These are phyloP conservation scores for Drosera capensis DNA, from an alignment of 148 eudicot species.

Conservation along the genomic window DNA sequence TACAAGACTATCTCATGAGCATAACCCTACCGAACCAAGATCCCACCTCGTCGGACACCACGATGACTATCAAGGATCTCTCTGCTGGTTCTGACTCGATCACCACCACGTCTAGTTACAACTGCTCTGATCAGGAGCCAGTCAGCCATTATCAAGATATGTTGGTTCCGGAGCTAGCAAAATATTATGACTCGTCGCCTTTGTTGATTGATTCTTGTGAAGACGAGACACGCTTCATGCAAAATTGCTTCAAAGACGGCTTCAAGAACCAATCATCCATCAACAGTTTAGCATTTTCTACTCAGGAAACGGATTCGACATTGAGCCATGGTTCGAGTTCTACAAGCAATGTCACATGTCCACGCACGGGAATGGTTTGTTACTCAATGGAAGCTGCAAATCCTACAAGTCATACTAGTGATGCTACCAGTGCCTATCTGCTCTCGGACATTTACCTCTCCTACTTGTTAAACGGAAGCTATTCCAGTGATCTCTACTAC, in stretches of 20 bases:
- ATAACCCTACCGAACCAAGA: constrained; percentile 2
- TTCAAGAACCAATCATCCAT: not conserved
- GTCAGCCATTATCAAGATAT: constrained; percentile 1
- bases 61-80: not conserved
- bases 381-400: not conserved
- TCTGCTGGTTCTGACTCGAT: not conserved
- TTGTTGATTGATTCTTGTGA: constrained; percentile 13
- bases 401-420: not conserved
- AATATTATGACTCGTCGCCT: constrained; percentile 15
- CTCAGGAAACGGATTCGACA: not conserved
- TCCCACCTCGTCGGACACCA: not conserved
- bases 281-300: not conserved
- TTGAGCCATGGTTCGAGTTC: not conserved
- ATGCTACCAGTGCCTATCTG: constrained; percentile 2
- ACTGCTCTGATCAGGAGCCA: constrained; percentile 8
- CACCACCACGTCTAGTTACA: constrained; percentile 7
- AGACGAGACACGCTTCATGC: constrained; percentile 43
- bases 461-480: constrained; percentile 16
- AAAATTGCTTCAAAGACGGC: constrained; percentile 13
- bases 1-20: constrained; percentile 46
- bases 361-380: not conserved
- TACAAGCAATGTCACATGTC: not conserved
- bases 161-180: constrained; percentile 6
- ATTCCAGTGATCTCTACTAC: constrained; percentile 1
- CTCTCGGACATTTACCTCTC: constrained; percentile 17